A percentile compares a stretch with the other conserved stretches of the same genome.
Conservation (phyloP, 2,329 filamentous ascomycete genomes). For the Talaromyces rugulosus region DNA sequence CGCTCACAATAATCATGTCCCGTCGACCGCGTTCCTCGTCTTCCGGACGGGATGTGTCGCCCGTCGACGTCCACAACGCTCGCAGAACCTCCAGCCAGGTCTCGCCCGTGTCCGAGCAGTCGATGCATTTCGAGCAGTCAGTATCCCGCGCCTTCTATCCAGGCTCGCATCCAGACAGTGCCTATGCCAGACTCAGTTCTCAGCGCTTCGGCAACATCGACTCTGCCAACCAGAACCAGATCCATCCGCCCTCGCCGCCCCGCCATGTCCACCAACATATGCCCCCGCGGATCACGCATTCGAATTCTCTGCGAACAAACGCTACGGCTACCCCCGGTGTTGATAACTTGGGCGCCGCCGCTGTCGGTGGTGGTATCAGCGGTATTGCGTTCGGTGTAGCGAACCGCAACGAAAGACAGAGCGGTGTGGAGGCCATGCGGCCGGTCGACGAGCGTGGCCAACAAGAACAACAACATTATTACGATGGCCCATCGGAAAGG, state of each 20-base stretch:
- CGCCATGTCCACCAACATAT: conserved; percentile 11
- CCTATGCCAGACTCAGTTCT: conserved; percentile 14
- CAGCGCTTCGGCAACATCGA: conserved; percentile 12
- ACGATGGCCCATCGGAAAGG: conserved; percentile 4
- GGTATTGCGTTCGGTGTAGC: conserved; percentile 65
- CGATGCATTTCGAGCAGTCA: conserved; percentile 6
- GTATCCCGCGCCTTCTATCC: conserved; percentile 14
- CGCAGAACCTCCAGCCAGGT: conserved; percentile 1
- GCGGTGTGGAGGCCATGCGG: conserved; percentile 60
- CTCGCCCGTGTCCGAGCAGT: conserved; percentile 5
- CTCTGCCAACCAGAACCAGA: neutral
- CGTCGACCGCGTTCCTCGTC: conserved; percentile 3
- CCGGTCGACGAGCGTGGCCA: conserved; percentile 23
- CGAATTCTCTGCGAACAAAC: conserved; percentile 29
- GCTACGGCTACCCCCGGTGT: conserved; percentile 55
- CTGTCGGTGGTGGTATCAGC: conserved; percentile 61
- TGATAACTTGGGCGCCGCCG: conserved; percentile 62
- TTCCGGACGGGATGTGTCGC: conserved; percentile 6
- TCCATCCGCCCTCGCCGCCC: conserved; percentile 15
- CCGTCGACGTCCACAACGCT: neutral
- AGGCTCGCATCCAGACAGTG: conserved; percentile 17
- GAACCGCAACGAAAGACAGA: conserved; percentile 60
- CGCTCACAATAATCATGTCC: conserved; percentile 5
- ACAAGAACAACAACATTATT: conserved; percentile 13
- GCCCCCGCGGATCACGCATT: conserved; percentile 18